A percentile compares a stretch with the other conserved stretches of the same genome.
These are phyloP conservation scores for Phytophthora agathidicida DNA, from an alignment of 352 stramenopile genomes.

Conservation along the genomic window DNA sequence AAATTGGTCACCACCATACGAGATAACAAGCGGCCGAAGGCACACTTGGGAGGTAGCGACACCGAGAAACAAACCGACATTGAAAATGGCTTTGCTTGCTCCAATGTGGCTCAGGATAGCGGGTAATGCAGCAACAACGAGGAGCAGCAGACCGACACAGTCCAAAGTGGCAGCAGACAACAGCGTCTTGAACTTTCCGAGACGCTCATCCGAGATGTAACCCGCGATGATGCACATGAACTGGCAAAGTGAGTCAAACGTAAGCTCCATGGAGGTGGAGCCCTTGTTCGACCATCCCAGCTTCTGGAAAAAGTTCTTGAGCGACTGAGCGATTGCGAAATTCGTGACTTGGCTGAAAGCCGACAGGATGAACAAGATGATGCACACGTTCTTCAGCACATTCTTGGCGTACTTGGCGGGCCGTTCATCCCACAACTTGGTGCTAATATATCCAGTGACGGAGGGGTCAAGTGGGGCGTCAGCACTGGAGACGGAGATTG, in stretches of 20 bases:
- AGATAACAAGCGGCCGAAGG: conserved; percentile 64
- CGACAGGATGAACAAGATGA: conserved; percentile 58
- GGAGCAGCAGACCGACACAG: conserved; percentile 54
- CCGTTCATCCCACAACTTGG: conserved; percentile 49
- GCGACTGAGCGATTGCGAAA: conserved; percentile 58
- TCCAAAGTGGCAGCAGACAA: conserved; percentile 33
- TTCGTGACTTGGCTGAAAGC: conserved; percentile 53
- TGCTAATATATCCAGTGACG: conserved; percentile 22
- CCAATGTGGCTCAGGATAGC: conserved; percentile 29
- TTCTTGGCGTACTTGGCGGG: conserved; percentile 52
- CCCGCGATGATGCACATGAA: conserved; percentile 54
- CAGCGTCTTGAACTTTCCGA: conserved; percentile 41
- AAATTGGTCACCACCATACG: conserved; percentile 71
- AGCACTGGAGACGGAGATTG: conserved; percentile 30
- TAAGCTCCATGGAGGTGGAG: conserved; percentile 60
- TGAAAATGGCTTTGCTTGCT: conserved; percentile 50
- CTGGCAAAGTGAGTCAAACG: conserved; percentile 64
- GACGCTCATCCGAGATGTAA: conserved; percentile 57
- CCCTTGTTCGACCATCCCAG: conserved; percentile 57
- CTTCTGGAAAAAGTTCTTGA: conserved; percentile 66
- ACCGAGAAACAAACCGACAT: conserved; percentile 54
- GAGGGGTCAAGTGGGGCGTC: conserved; percentile 21
- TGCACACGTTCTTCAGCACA: conserved; percentile 55
- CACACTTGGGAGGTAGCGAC: conserved; percentile 50
- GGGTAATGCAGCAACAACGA: conserved; percentile 49